A percentile compares a stretch with the other conserved stretches of the same genome.
These are phyloP conservation scores for Aureobasidium zeae DNA, from an alignment of 2,329 filamentous ascomycete genomes.

Conservation along the genomic window DNA sequence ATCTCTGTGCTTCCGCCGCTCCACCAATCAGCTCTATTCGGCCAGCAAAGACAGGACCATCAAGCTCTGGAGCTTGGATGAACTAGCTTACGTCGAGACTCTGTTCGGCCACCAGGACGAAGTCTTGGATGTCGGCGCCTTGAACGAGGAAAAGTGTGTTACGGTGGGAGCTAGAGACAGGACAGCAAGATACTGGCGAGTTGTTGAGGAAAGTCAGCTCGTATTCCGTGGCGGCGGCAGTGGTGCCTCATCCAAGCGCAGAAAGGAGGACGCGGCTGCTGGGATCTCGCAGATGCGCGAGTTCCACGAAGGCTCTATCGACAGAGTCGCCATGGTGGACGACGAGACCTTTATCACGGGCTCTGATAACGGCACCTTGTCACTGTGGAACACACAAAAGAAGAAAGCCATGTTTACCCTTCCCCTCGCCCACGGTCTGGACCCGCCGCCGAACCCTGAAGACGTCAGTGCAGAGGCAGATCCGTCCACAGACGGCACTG, in stretches of 20 bases:
- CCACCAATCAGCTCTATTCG: constrained; percentile 78
- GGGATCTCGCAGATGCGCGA: constrained; percentile 31
- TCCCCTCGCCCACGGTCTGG: constrained; percentile 74
- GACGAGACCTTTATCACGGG: constrained; percentile 86
- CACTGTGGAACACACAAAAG: constrained; percentile 81
- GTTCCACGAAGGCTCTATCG: constrained; percentile 73
- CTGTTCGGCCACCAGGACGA: constrained; percentile 93
- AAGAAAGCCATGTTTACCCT: constrained; percentile 87
- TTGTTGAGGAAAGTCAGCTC: constrained; percentile 87
- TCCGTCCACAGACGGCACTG: constrained; percentile 40
- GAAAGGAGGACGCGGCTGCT: constrained; percentile 29
- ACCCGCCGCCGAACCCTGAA: constrained; percentile 57
- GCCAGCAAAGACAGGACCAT: constrained; percentile 85
- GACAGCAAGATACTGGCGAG: constrained; percentile 90
- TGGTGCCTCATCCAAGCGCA: constrained; percentile 38
- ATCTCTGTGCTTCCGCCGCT: constrained; percentile 66
- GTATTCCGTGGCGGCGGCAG: constrained; percentile 79
- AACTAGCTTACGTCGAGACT: constrained; percentile 89
- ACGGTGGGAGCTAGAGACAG: constrained; percentile 85
- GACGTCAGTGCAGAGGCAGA: constrained; percentile 64
- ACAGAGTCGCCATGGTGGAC: constrained; percentile 83
- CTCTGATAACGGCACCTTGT: constrained; percentile 79
- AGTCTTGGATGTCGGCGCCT: constrained; percentile 72
- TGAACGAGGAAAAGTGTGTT: constrained; percentile 79
- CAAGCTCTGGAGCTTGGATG: constrained; percentile 89